Base-by-base conservation (phyloP, 805 yeast genomes). In the Candida pseudofarinosa region DNA sequence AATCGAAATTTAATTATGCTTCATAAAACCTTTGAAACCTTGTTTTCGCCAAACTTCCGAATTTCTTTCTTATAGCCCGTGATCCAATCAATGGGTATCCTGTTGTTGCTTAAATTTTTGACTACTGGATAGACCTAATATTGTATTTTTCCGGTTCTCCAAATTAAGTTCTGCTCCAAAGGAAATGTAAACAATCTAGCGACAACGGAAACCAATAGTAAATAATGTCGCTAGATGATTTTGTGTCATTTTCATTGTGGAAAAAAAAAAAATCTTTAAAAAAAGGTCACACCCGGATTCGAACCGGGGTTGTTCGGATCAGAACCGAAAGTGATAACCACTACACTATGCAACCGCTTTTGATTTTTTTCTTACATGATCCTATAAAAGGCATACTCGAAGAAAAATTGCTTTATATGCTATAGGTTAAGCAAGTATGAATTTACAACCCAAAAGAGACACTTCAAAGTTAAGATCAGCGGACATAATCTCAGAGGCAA, bases 251-350 rank as follows among this genome's bases (percentile, higher is more conserved):
- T 23, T 10, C 28, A 23, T 10, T n/a, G n/a, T n/a, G n/a, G 13
- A 32, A 32, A 7, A 32, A 32, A 32, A 32, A 32, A 8, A 32
- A 15, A 32, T n/a, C 34, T 8, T 8, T 43, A 52, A 56, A 56
- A 48, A 39, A 34, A 79, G 84, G 83, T 79, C 85, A 76, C 77
- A 76, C 85, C 85, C 85, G 85, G 85, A 79, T 79, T 81, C 85
- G 86, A 80, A 80, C 86, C 79, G 85, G 85, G 85, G 85, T 81
- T 78, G 80, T 71, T 64, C 77, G 85, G 85, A 80, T 81, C 85
- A 81, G 77, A 81, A 81, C 85, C 85, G 77, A 77, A 72, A 73
- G 86, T 80, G 85, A 81, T 81, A 79, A 81, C 85, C 85, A 79
- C 85, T 81, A 81, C 85, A 80, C 85, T 78, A 79, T 77, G 77